Conservation (phyloP, 2,329 filamentous ascomycete species). For the Rugonectria rugulosa region DNA sequence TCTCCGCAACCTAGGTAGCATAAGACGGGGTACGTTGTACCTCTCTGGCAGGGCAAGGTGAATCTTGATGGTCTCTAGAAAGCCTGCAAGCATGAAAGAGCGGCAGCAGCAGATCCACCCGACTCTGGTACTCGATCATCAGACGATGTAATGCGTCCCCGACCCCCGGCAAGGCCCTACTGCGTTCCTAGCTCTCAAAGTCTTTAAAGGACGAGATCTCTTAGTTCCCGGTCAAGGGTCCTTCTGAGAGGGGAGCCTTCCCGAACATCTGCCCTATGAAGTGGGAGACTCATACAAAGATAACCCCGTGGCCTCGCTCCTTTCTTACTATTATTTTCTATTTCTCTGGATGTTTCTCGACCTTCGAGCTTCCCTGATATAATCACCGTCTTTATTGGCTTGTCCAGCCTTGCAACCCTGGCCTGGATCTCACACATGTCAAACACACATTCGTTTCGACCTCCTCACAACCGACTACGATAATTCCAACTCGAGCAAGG, state of each 20-base stretch:
- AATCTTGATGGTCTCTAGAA: conserved; percentile 41
- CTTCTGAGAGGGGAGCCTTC: conserved; percentile 35
- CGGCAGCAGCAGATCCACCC: conserved; percentile 37
- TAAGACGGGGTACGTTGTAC: conserved; percentile 29
- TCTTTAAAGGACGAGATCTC: conserved; percentile 39
- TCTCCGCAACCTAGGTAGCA: conserved; percentile 40
- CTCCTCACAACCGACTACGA: conserved; percentile 27
- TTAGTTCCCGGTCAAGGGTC: conserved; percentile 22
- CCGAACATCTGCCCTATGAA: conserved; percentile 32
- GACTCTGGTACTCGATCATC: conserved; percentile 40
- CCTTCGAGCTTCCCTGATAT: conserved; percentile 24
- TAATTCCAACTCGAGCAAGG: conserved; percentile 29
- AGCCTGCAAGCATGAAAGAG: conserved; percentile 41
- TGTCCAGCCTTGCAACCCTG: conserved; percentile 23
- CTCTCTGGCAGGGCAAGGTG: conserved; percentile 33
- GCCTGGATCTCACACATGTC: conserved; percentile 28
- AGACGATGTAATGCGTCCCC: conserved; percentile 41
- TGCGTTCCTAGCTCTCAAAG: conserved; percentile 37
- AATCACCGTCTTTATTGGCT: conserved; percentile 31
- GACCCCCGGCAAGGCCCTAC: conserved; percentile 32
- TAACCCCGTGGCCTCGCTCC: conserved; percentile 31
- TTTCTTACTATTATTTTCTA: conserved; percentile 22
- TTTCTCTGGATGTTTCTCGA: conserved; percentile 25
- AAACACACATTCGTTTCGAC: conserved; percentile 38
- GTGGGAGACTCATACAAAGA: conserved; percentile 36